Conservation (phyloP, 2,329 filamentous ascomycete genomes). For the Lasiodiplodia theobromae region DNA sequence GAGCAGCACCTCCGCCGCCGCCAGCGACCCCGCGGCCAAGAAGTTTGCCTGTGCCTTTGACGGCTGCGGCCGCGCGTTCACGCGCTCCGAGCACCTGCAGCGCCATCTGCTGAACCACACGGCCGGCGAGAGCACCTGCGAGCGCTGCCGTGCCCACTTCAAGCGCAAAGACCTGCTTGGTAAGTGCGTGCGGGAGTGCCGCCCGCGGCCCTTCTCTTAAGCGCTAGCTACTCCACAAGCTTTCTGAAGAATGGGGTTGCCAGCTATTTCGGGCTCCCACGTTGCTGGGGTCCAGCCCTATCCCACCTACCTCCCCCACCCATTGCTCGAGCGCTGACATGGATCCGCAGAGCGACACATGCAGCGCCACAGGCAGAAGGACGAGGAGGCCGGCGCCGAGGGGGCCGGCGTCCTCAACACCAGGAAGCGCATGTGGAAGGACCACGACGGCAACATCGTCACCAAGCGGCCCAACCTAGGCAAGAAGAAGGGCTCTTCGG, state of each 20-base stretch:
- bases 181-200: constrained; percentile 41
- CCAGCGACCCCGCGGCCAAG: constrained; percentile 27
- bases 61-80: constrained; percentile 62
- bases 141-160: constrained; percentile 67
- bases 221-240: constrained; percentile 17
- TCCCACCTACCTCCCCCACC: constrained; percentile 24
- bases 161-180: constrained; percentile 66
- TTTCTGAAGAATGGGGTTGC: constrained; percentile 21
- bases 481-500: constrained; percentile 1
- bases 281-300: constrained; percentile 10
- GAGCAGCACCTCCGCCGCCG: constrained; percentile 11
- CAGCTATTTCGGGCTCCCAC: constrained; percentile 11
- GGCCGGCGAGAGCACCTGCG: constrained; percentile 61
- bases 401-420: constrained; percentile 61
- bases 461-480: constrained; percentile 48
- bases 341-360: constrained; percentile 62
- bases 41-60: constrained; percentile 54
- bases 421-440: constrained; percentile 64
- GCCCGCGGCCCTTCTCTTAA: constrained; percentile 21
- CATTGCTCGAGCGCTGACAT: constrained; percentile 35
- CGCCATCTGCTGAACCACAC: constrained; percentile 65
- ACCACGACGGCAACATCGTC: constrained; percentile 61
- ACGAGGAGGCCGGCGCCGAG: constrained; percentile 62
- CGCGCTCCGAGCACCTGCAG: constrained; percentile 65
- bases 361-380: constrained; percentile 60